These are phyloP conservation scores for Gossypium davidsonii DNA, from an alignment of 441 rosid species.

Conservation along the genomic window DNA sequence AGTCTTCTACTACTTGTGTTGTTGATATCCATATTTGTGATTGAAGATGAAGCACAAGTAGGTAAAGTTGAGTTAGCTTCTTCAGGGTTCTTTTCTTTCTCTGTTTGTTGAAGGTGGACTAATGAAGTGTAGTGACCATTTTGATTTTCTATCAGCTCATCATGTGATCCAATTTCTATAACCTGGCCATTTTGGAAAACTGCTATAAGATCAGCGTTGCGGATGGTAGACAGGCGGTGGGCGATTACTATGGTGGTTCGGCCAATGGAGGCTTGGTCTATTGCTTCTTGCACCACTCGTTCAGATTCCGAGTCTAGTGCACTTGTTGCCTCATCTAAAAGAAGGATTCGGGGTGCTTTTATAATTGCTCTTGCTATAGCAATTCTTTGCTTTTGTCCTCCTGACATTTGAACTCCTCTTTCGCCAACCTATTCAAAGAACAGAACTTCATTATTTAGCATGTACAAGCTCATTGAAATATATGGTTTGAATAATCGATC, in stretches of 20 bases:
- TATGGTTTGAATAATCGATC: background rate
- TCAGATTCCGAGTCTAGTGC: slow-evolving; percentile 81
- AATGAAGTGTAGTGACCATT: background rate
- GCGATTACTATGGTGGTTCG: slow-evolving; percentile 49
- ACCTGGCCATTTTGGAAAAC: slow-evolving; percentile 33
- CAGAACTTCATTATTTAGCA: background rate
- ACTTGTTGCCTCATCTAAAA: slow-evolving; percentile 81
- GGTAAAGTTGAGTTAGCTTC: background rate
- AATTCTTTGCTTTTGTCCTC: slow-evolving; percentile 86
- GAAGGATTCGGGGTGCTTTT: slow-evolving; percentile 64
- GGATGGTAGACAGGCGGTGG: slow-evolving; percentile 79
- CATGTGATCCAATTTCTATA: background rate
- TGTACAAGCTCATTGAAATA: background rate
- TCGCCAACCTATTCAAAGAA: slow-evolving; percentile 45
- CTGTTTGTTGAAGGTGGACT: background rate
- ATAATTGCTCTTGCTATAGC: slow-evolving; percentile 78
- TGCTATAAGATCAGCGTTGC: slow-evolving; percentile 51
- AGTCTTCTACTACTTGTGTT: background rate
- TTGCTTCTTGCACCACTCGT: slow-evolving; percentile 69
- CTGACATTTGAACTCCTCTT: slow-evolving; percentile 75
- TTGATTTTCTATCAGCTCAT: background rate
- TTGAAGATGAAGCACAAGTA: background rate
- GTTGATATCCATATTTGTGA: background rate
- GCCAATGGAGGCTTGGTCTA: slow-evolving; percentile 40
- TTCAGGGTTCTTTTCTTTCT: background rate